Evolutionary conservation across 2,329 filamentous ascomycete genomes (phyloP), one percentile per base, ranked within the genome.

Genomic region (Claviceps arundinis): DNA sequence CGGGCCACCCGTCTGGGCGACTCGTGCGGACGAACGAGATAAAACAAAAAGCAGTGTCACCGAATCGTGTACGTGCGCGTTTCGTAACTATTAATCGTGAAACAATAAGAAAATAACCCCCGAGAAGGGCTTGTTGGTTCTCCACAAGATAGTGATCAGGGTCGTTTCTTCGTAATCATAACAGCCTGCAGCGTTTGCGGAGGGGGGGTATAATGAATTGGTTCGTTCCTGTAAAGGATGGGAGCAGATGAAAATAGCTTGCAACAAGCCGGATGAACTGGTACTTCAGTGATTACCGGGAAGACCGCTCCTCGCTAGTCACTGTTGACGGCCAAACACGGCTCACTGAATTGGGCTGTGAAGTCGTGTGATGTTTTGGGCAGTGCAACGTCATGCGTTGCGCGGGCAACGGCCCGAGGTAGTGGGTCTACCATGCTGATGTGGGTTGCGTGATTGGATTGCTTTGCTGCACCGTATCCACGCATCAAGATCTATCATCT

Each of bases 1-100:
- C 64, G 63, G 65, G 60, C 60, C 53, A 61, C 61, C 40, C 24
- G 58, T 62, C 64, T 63, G 65, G 58, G 54, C 59, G 60, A 60
- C 61, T 59, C 58, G 38, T 51, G 59, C 46, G 40, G 16, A 30
- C 16, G 19, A 19, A 42, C 19, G 38, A n/a, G 22, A 41, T 7
- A 49, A 19, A 38, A 37, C 22, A 43, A 8, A 8, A 26, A n/a
- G 11, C 40, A 26, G 8, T 45, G 2, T 30, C 30, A 41, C 14
- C 38, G 22, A 14, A 19, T 49, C 14, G 16, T 34, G 16, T 26
- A 19, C 17, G 38, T 37, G 38, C 38, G 16, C 38, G 42, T 30
- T n/a, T 43, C 17, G 48, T 50, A 30, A 11, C 30, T 11, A 34
- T 34, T 11, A 34, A 34, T 34, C 30, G 9, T 34, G 30, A 11